Base-by-base conservation (phyloP, 1,139 yeast genomes). In the Saccharomyces hybrid region DNA sequence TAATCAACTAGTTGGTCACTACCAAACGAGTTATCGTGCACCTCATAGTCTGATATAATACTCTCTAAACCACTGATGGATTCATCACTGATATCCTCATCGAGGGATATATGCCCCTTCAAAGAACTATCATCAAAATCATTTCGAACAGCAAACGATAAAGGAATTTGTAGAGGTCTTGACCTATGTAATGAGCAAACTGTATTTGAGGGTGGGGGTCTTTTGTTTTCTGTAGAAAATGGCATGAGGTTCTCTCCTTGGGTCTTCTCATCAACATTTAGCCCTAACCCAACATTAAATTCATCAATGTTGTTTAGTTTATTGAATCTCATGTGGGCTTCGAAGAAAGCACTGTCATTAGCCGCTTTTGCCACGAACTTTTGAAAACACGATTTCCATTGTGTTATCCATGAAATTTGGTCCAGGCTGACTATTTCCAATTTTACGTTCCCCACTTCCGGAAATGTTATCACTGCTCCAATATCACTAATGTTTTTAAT, bases 301-400 rank as follows among this genome's bases (percentile, higher is more conserved):
- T 32, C 14, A 13, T 32, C 38, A 13, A 32, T 13, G 14, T 13
- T 32, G n/a, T 32, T 32, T 13, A 32, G 14, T 13, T 32, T n/a
- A 11, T 32, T 32, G 38, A 13, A 32, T 32, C n/a, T 13, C 23
- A 20, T 20, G 23, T 20, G 23, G 8, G 9, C 14, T 32, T 32
- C 4, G 38, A 13, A 3, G 38, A 32, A 32, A 2, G 38, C 2
- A 32, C 38, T 32, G 38, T 32, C 38, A 13, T 32, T 32, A 13
- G 14, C 38, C 14, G 47, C 47, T 4, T 11, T 47, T 53, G 28
- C 56, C 56, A 34, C 57, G 57, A 25, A 57, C 48, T 32, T 51
- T 29, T 53, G 52, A 42, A 59, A 51, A 41, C 51, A 53, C 14
- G 51, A 42, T 42, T 54, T 58, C 64, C 64, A 61, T 50, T 60